phyloP scores from a whole-genome alignment of 2,329 filamentous ascomycete genomes.

The Botrytis paeoniae region DNA sequence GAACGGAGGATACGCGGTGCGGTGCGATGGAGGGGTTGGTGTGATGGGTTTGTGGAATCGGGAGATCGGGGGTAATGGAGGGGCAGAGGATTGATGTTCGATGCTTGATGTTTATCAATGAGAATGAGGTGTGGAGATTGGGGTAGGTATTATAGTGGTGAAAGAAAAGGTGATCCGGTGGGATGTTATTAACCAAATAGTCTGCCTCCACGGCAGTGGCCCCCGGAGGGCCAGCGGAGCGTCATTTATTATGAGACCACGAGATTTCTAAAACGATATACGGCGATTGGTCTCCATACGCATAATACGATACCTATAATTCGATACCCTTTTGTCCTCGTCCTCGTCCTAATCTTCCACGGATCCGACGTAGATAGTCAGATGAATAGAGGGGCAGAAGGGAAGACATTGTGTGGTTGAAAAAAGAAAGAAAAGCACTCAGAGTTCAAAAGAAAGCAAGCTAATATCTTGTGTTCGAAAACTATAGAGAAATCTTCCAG shows the following conservation, averaged over 20 bases:
- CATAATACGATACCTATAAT: too few species aligned
- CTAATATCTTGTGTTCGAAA: neutral
- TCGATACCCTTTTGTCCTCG: too few species aligned
- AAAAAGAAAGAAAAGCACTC: neutral
- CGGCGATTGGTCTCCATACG: neutral
- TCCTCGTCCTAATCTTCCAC: too few species aligned
- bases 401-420: neutral
- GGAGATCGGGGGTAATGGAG: neutral
- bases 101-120: neutral
- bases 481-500: slow-evolving; percentile 80
- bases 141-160: too few species aligned
- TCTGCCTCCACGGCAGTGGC: neutral
- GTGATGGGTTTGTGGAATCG: neutral
- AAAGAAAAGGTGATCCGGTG: neutral
- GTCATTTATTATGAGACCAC: neutral
- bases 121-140: neutral
- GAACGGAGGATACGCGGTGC: neutral
- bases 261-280: neutral
- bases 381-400: neutral
- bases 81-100: neutral
- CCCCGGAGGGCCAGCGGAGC: neutral
- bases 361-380: neutral
- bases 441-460: neutral
- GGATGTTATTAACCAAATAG: neutral
- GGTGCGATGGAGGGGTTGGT: neutral